Percentiles rank a stretch among this genome's conserved stretches.
Evolutionary conservation across 1,284 basidiomycete genomes (phyloP).

Genomic region (Cystobasidiaceae sp.): DNA sequence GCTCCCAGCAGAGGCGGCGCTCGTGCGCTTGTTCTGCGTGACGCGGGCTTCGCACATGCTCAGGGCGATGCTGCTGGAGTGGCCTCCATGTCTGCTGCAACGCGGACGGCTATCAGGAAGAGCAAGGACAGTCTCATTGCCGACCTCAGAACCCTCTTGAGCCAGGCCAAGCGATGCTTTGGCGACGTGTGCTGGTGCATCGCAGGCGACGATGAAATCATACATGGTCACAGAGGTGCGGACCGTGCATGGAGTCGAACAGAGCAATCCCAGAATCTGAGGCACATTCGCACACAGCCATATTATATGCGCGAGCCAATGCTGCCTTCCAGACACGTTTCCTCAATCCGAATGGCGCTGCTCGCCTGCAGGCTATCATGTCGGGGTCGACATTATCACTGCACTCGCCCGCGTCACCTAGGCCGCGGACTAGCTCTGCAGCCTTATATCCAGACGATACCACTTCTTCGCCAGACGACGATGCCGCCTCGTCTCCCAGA

Average conservation of each 20-base stretch:
- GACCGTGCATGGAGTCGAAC: not conserved
- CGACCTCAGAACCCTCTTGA: conserved; percentile 69
- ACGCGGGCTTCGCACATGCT: too few species aligned
- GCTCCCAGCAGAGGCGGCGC: too few species aligned
- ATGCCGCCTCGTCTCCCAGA: too few species aligned
- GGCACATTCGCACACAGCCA: conserved; percentile 54
- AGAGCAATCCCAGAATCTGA: not conserved
- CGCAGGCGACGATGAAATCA: conserved; percentile 51
- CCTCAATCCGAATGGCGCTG: conserved; percentile 77
- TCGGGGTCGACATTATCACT: conserved; percentile 27
- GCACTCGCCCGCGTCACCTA: conserved; percentile 15
- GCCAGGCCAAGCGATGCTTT: conserved; percentile 72
- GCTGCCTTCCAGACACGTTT: conserved; percentile 42
- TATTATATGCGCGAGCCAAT: conserved; percentile 81
- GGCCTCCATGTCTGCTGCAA: conserved; percentile 8
- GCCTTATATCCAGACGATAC: not conserved
- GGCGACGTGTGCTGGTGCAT: conserved; percentile 81
- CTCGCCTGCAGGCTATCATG: conserved; percentile 53
- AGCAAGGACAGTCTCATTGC: conserved; percentile 45
- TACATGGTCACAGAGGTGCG: conserved; percentile 85
- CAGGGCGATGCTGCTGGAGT: not conserved
- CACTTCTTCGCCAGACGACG: too few species aligned
- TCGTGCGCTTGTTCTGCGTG: too few species aligned
- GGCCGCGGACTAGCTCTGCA: conserved; percentile 15
- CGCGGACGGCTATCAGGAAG: not conserved